Conservation (phyloP, 768 basidiomycete species). For the Cystobasidium ongulense region DNA sequence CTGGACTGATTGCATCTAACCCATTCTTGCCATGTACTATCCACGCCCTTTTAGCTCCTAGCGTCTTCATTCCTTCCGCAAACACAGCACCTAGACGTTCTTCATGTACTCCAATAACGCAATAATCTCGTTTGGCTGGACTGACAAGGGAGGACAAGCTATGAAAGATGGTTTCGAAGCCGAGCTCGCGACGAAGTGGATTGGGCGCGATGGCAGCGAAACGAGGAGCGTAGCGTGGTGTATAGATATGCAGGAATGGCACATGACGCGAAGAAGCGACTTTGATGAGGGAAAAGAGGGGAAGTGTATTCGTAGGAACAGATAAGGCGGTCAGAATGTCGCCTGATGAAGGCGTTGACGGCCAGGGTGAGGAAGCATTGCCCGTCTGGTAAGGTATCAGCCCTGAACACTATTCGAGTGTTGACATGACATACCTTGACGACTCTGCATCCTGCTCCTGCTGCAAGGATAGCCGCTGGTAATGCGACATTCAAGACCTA, state of each 20-base stretch:
- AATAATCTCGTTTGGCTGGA: constrained; percentile 72
- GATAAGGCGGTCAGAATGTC: constrained; percentile 79
- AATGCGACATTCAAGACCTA: constrained; percentile 86
- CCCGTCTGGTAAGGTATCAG: constrained; percentile 59
- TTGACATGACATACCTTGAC: constrained; percentile 61
- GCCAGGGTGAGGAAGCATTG: constrained; percentile 61
- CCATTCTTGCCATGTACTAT: constrained; percentile 82
- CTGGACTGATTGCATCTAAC: constrained; percentile 91
- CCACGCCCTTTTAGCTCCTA: constrained; percentile 70
- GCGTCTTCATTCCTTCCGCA: constrained; percentile 61
- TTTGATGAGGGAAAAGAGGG: constrained; percentile 48
- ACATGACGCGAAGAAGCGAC: constrained; percentile 53
- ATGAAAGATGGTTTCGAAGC: constrained; percentile 96
- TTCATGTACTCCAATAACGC: constrained; percentile 85
- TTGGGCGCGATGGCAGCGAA: constrained; percentile 68
- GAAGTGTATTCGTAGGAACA: constrained; percentile 57
- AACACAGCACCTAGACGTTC: constrained; percentile 72
- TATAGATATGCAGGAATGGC: constrained; percentile 88
- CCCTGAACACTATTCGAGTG: not conserved
- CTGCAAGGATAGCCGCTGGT: constrained; percentile 83
- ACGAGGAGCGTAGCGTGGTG: constrained; percentile 83
- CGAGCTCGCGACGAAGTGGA: constrained; percentile 64
- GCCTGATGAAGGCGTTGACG: constrained; percentile 81
- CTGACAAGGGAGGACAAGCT: constrained; percentile 88
- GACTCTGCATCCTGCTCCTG: constrained; percentile 85